Percentiles rank a stretch among this genome's conserved stretches.
phyloP scores from a whole-genome alignment of 2,329 filamentous ascomycete genomes.

The Pezicula radicicola region DNA sequence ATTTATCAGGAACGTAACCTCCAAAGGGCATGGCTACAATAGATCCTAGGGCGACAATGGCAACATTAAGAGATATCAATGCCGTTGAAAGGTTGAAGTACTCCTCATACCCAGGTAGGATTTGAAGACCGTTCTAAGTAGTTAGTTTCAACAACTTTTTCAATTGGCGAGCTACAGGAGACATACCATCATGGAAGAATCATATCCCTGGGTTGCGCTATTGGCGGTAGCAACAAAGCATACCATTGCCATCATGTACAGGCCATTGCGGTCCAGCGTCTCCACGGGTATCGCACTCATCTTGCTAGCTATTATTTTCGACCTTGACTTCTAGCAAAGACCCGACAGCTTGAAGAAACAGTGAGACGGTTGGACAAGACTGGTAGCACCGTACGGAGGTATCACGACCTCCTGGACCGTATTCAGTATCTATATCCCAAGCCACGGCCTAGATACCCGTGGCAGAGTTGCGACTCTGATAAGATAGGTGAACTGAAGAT shows the following conservation, averaged over 20 bases:
- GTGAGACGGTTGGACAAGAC: too few relatives aligned
- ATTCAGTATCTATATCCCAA: neutral
- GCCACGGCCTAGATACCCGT: neutral
- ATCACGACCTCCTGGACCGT: neutral
- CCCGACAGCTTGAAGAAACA: too few relatives aligned
- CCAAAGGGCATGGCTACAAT: neutral
- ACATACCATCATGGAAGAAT: constrained; percentile 1
- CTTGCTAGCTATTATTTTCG: neutral
- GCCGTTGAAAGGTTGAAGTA: constrained; percentile 1
- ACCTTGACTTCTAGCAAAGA: too few relatives aligned
- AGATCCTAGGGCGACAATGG: neutral
- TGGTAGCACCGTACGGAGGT: neutral
- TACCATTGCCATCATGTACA: neutral
- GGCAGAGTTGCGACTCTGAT: neutral
- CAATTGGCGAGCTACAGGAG: neutral
- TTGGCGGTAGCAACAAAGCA: constrained; percentile 1
- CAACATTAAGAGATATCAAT: constrained; percentile 1
- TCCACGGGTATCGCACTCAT: neutral
- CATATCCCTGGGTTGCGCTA: constrained; percentile 1
- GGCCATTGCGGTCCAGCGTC: neutral
- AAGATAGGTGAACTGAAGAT: too few relatives aligned
- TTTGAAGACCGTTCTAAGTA: constrained; percentile 2
- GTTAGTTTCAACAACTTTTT: neutral
- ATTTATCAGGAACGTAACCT: neutral
- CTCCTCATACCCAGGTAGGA: constrained; percentile 3